These are phyloP conservation scores for Starmera pachycereana DNA, from an alignment of 805 yeast genomes.

Conservation along the genomic window DNA sequence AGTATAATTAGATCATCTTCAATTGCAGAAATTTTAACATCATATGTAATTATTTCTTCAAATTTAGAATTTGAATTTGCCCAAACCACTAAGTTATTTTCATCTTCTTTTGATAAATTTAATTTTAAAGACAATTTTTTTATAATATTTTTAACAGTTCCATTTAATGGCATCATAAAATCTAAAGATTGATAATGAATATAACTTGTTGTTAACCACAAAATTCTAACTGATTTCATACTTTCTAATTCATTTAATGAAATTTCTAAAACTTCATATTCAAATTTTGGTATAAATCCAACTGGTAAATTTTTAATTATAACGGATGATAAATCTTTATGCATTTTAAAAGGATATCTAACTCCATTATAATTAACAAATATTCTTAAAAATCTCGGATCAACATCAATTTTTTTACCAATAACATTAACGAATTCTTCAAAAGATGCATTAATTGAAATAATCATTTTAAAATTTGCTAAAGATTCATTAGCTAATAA, in stretches of 20 bases:
- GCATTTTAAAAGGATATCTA: slow-evolving; percentile 34
- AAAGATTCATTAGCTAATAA: slow-evolving; percentile 11
- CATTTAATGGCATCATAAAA: slow-evolving; percentile 55
- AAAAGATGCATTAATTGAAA: slow-evolving; percentile 50
- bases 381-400: slow-evolving; percentile 54
- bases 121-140: slow-evolving; percentile 46
- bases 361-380: slow-evolving; percentile 55
- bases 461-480: slow-evolving; percentile 51
- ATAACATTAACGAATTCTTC: slow-evolving; percentile 51
- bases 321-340: slow-evolving; percentile 21
- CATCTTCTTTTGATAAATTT: slow-evolving; percentile 36
- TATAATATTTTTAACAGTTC: slow-evolving; percentile 43
- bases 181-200: slow-evolving; percentile 61
- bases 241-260: slow-evolving; percentile 70
- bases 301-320: slow-evolving; percentile 21
- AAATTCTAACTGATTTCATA: slow-evolving; percentile 52
- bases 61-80: slow-evolving; percentile 28
- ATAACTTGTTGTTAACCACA: slow-evolving; percentile 67
- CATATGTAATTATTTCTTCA: slow-evolving; percentile 24
- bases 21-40: slow-evolving; percentile 28
- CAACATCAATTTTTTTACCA: slow-evolving; percentile 40
- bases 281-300: slow-evolving; percentile 36
- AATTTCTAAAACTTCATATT: slow-evolving; percentile 69
- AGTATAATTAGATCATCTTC: slow-evolving; percentile 29
- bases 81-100: slow-evolving; percentile 46